Percentiles rank a stretch among this genome's conserved stretches.
Evolutionary conservation across 2,329 filamentous ascomycete genomes (phyloP).

Genomic region (Venturiaceae sp.): DNA sequence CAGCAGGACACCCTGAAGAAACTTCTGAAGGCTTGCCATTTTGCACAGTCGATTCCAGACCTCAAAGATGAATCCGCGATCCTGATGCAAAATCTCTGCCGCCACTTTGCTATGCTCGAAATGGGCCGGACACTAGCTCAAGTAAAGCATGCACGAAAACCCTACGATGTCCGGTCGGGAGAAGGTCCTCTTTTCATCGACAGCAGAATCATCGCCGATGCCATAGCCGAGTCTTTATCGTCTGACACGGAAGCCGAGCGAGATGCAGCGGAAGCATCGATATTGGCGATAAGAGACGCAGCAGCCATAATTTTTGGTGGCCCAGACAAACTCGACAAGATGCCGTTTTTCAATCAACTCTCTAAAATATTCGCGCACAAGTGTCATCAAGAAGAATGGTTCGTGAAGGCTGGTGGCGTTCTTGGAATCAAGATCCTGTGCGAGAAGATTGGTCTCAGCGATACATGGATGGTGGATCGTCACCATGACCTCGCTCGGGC

Average conservation of each 20-base stretch:
- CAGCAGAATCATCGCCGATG: constrained; percentile 77
- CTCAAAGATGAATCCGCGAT: constrained; percentile 66
- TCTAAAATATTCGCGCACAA: constrained; percentile 82
- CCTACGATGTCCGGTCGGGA: constrained; percentile 76
- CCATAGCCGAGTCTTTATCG: constrained; percentile 79
- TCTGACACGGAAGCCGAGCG: constrained; percentile 75
- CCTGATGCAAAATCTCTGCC: constrained; percentile 72
- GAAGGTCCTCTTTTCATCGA: constrained; percentile 85
- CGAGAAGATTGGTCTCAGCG: constrained; percentile 74
- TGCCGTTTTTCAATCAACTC: constrained; percentile 79
- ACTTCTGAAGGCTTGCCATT: constrained; percentile 80
- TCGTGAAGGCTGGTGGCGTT: constrained; percentile 88
- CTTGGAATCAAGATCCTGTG: constrained; percentile 82
- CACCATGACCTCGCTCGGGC: constrained; percentile 83
- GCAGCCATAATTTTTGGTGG: constrained; percentile 71
- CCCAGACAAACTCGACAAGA: constrained; percentile 57
- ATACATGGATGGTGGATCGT: constrained; percentile 70
- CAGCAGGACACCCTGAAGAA: constrained; percentile 79
- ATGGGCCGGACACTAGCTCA: constrained; percentile 77
- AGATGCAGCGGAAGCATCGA: constrained; percentile 69
- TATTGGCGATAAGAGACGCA: constrained; percentile 69
- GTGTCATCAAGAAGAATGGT: constrained; percentile 98
- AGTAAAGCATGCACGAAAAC: constrained; percentile 62
- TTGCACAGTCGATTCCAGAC: constrained; percentile 71
- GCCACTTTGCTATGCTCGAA: constrained; percentile 85